These are phyloP conservation scores for Umbelopsis ramanniana DNA, from an alignment of 192 early-diverging fungal species.

Conservation along the genomic window DNA sequence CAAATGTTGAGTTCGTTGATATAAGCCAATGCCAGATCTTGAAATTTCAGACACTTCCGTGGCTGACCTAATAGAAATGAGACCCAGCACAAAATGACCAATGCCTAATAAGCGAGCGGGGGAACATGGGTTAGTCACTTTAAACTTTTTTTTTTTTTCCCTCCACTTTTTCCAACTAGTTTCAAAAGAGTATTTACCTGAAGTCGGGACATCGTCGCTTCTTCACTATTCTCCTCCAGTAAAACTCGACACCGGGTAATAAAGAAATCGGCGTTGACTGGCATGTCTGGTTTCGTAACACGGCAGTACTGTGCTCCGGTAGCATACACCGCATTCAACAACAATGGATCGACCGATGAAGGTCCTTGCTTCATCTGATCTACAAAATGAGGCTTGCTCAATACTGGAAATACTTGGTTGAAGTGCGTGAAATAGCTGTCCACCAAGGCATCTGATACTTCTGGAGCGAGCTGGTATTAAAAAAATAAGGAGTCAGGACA, in stretches of 20 bases:
- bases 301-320: conserved; percentile 25
- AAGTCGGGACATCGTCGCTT: conserved; percentile 24
- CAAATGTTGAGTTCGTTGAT: conserved; percentile 27
- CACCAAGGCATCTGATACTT: conserved; percentile 21
- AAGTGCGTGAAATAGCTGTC: conserved; percentile 38
- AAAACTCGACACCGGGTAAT: conserved; percentile 27
- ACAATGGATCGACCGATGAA: conserved; percentile 29
- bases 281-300: not conserved
- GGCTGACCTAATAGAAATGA: conserved; percentile 29
- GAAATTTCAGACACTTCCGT: conserved; percentile 24
- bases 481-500: conserved; percentile 28
- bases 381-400: conserved; percentile 36
- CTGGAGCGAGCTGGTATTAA: conserved; percentile 17
- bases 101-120: conserved; percentile 24
- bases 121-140: not conserved
- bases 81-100: conserved; percentile 41
- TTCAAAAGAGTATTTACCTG: conserved; percentile 26
- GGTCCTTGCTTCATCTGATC: conserved; percentile 12
- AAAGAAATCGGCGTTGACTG: not conserved
- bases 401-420: conserved; percentile 40
- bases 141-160: not conserved
- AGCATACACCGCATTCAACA: conserved; percentile 32
- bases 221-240: conserved; percentile 17
- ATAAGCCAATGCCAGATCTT: conserved; percentile 5
- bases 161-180: not conserved